Percentiles rank a stretch among this genome's conserved stretches.
Evolutionary conservation across 257 asterid species (phyloP).

Genomic region (Avicennia marina): DNA sequence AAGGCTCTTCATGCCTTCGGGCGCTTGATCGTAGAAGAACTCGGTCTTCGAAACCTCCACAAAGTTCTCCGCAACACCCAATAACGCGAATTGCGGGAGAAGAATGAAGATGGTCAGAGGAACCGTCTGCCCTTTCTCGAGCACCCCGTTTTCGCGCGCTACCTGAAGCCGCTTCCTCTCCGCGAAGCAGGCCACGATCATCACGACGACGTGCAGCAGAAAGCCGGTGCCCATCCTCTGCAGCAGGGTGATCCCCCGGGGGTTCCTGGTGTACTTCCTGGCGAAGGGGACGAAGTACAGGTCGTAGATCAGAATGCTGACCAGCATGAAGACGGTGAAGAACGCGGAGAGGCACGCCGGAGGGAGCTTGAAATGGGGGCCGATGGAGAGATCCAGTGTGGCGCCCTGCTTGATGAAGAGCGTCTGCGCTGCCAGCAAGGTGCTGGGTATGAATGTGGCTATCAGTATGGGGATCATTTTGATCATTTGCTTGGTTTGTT

Average conservation of each 20-base stretch:
- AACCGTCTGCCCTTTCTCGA: slow-evolving; percentile 23
- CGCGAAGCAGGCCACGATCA: slow-evolving; percentile 35
- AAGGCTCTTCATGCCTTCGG: slow-evolving; percentile 67
- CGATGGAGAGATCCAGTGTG: slow-evolving; percentile 38
- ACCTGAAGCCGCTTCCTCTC: slow-evolving; percentile 46
- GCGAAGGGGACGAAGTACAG: slow-evolving; percentile 41
- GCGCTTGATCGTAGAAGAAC: slow-evolving; percentile 72
- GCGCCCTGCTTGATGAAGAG: slow-evolving; percentile 71
- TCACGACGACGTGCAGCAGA: slow-evolving; percentile 37
- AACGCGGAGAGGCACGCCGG: slow-evolving; percentile 61
- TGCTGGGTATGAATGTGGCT: slow-evolving; percentile 58
- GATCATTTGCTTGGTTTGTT: slow-evolving; percentile 68
- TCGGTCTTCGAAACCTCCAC: slow-evolving; percentile 59
- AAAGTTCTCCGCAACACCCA: slow-evolving; percentile 59
- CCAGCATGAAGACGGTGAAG: slow-evolving; percentile 55
- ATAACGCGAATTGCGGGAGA: slow-evolving; percentile 49
- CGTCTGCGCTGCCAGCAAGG: slow-evolving; percentile 46
- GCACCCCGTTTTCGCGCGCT: slow-evolving; percentile 31
- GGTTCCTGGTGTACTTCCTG: slow-evolving; percentile 47
- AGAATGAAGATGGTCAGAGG: slow-evolving; percentile 61
- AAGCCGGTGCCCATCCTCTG: slow-evolving; percentile 61
- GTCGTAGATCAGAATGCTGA: slow-evolving; percentile 44
- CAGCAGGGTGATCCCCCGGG: slow-evolving; percentile 50
- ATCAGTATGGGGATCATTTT: slow-evolving; percentile 61
- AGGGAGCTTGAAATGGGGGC: slow-evolving; percentile 49